Base-by-base conservation (phyloP, 306 rosid genomes). In the Rosa rugosa region DNA sequence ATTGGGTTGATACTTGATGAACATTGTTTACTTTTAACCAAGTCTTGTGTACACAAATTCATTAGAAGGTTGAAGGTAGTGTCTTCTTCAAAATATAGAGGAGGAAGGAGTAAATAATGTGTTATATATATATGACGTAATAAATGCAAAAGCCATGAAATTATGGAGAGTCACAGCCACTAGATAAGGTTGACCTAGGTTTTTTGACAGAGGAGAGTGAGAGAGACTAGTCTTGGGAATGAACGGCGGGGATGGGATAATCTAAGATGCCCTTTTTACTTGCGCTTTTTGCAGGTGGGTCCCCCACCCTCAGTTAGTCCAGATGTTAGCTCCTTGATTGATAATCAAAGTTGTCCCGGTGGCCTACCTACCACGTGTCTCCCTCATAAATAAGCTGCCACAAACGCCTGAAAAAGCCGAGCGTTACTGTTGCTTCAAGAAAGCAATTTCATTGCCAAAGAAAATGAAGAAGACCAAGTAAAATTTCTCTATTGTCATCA, bases 281-380 rank as follows among this genome's bases (percentile, higher is more conserved):
- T 14, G 36, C 72, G 34, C 83, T 83, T 86, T 86, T 75, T 78
- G 77, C 54, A 49, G 75, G 79, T 63, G 66, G 84, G 81, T 31
- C 36, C 12, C 89, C 72, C 80, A 0, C n/a, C 0, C 6, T 5
- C 40, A 5, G 11, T n/a, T 57, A 57, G 25, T 38, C 47, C 47
- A 63, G 54, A 71, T 67, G 73, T 23, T 71, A 44, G 22, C 20
- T 34, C 79, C 54, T 54, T 57, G 62, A 57, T 59, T 41, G 71
- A 82, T 69, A 73, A 25, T 7, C 25, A 46, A 59, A 75, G 69
- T 72, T 76, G 44, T 62, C 41, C 10, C 16, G 2, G 31, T 64
- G 70, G 73, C n/a, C 77, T 16, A n/a, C 12, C 13, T 0, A 11
- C 79, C 80, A 69, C 69, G 77, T 83, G 77, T 69, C 54, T 22